phyloP scores from a whole-genome alignment of 176 grass and related monocot species.

The Stipa capillata region DNA sequence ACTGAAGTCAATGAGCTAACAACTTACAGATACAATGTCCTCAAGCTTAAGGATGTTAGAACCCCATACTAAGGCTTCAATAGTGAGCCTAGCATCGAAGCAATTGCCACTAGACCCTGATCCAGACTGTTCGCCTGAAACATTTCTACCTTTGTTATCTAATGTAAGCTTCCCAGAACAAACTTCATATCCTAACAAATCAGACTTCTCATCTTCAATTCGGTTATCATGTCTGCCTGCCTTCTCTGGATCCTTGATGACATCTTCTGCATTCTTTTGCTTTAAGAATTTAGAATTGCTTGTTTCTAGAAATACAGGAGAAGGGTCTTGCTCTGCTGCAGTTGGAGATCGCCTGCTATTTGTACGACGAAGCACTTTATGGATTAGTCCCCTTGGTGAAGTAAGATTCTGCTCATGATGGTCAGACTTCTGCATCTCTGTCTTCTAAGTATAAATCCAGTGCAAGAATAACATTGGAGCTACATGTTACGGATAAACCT shows the following conservation, averaged over 20 bases:
- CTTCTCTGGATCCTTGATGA: slow-evolving; percentile 42
- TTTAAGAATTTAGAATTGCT: slow-evolving; percentile 56
- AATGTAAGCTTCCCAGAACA: slow-evolving; percentile 86
- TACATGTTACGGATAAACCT: slow-evolving; percentile 22
- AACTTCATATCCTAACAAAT: slow-evolving; percentile 83
- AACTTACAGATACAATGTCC: slow-evolving; percentile 95
- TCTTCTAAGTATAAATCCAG: slow-evolving; percentile 30
- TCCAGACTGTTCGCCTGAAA: slow-evolving; percentile 45
- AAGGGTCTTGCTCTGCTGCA: slow-evolving; percentile 52
- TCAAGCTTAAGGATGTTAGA: slow-evolving; percentile 72
- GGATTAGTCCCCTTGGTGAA: slow-evolving; percentile 64
- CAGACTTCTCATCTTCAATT: slow-evolving; percentile 90
- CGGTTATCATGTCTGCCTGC: slow-evolving; percentile 47
- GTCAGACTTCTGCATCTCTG: slow-evolving; percentile 74
- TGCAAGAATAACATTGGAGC: slow-evolving; percentile 18
- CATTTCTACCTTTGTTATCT: slow-evolving; percentile 58
- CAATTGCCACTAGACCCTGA: slow-evolving; percentile 43
- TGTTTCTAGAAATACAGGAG: slow-evolving; percentile 83
- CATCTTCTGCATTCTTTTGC: slow-evolving; percentile 36
- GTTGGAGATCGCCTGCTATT: slow-evolving; percentile 60
- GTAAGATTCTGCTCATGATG: slow-evolving; percentile 58
- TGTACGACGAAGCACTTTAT: slow-evolving; percentile 64
- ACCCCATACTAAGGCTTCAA: slow-evolving; percentile 85
- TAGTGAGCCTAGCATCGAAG: slow-evolving; percentile 81
- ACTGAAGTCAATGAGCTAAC: slow-evolving; percentile 20